A percentile compares a stretch with the other conserved stretches of the same genome.
phyloP scores from a whole-genome alignment of 1,284 basidiomycete genomes.

The Testicularia cyperi region DNA sequence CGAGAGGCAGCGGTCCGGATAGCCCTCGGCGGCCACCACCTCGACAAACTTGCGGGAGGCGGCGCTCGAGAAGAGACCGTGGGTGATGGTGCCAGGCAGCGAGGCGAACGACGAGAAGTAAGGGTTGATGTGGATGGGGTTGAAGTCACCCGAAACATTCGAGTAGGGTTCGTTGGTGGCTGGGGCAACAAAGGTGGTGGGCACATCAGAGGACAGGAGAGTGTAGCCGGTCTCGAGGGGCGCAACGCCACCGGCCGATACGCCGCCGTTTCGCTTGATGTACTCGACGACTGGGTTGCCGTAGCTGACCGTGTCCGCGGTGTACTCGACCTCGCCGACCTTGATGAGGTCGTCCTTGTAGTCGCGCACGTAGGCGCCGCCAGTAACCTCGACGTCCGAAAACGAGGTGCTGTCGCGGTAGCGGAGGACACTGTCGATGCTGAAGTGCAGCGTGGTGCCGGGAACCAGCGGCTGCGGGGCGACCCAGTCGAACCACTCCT shows the following conservation, averaged over 20 bases:
- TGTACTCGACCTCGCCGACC: constrained; percentile 49
- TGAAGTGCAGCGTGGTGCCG: constrained; percentile 85
- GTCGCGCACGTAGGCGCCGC: constrained; percentile 61
- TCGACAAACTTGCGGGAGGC: constrained; percentile 91
- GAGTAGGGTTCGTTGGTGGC: constrained; percentile 92
- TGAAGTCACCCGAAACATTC: constrained; percentile 93
- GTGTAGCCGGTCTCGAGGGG: constrained; percentile 70
- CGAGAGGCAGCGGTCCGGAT: constrained; percentile 70
- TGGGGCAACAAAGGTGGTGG: constrained; percentile 61
- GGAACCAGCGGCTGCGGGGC: constrained; percentile 71
- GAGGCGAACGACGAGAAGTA: constrained; percentile 94
- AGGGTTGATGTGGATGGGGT: constrained; percentile 95
- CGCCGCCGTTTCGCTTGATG: constrained; percentile 81
- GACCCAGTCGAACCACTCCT: constrained; percentile 98
- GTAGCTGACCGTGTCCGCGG: constrained; percentile 47
- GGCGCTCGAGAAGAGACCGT: constrained; percentile 95
- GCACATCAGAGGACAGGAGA: constrained; percentile 26
- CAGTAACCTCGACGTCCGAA: constrained; percentile 77
- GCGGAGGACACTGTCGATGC: constrained; percentile 76
- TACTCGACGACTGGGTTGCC: constrained; percentile 91
- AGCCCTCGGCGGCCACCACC: constrained; percentile 87
- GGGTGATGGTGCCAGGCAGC: constrained; percentile 93
- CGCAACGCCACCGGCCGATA: constrained; percentile 71
- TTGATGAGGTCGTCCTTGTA: constrained; percentile 51
- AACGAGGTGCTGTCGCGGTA: constrained; percentile 90